phyloP scores from a whole-genome alignment of 2,329 filamentous ascomycete genomes.

The Fusarium decemcellulare region DNA sequence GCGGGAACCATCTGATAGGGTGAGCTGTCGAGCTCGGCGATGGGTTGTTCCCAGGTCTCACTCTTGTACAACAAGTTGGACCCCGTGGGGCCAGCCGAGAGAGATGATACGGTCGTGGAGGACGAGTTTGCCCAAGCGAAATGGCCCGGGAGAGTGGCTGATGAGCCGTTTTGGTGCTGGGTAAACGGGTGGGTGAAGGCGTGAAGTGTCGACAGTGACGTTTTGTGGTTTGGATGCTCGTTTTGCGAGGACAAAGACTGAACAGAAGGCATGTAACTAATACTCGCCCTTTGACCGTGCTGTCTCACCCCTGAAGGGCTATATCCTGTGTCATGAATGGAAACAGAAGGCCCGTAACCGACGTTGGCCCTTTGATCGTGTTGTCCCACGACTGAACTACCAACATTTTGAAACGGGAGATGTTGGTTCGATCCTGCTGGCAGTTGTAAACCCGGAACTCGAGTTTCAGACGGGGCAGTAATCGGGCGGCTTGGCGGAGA shows the following conservation, averaged over 20 bases:
- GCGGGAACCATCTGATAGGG: constrained; percentile 21
- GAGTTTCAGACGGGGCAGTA: neutral
- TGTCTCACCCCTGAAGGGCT: neutral
- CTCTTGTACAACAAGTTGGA: neutral
- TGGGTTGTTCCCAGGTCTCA: neutral
- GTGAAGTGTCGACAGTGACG: constrained; percentile 7
- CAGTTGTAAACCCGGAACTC: neutral
- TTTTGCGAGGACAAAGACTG: neutral
- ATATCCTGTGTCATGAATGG: neutral
- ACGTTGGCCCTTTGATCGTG: neutral
- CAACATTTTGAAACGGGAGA: neutral
- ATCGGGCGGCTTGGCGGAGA: neutral
- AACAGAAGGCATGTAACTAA: constrained; percentile 11
- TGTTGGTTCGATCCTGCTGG: neutral
- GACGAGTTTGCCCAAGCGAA: constrained; percentile 29
- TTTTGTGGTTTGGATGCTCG: neutral
- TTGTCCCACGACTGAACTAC: constrained; percentile 9
- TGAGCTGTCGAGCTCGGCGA: constrained; percentile 30
- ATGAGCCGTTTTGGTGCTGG: constrained; percentile 4
- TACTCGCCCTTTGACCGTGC: neutral
- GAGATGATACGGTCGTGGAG: constrained; percentile 14
- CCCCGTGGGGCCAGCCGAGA: neutral
- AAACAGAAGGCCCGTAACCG: too few species aligned
- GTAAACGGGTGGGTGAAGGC: neutral
- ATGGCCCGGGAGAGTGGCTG: constrained; percentile 9